Evolutionary conservation across 2,329 filamentous ascomycete genomes (phyloP), one percentile per base, ranked within the genome.

Genomic region (Cercospora sp.): DNA sequence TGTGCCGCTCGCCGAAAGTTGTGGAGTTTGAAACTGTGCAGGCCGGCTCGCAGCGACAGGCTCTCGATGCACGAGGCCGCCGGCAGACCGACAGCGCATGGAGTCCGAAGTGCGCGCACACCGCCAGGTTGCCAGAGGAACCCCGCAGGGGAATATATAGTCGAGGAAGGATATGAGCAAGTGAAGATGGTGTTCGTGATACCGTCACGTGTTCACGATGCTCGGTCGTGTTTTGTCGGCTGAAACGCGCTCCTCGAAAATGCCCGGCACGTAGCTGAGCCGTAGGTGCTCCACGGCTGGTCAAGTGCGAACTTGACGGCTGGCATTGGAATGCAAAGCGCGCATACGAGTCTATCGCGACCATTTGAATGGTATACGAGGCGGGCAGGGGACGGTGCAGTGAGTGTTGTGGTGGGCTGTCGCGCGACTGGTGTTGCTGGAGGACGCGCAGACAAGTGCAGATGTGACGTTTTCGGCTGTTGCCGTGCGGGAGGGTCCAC

Each of bases 1-100:
- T 57, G 61, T 57, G 61, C 61, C 61, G 61, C 61, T 57, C 61
- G 48, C 61, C 61, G 61, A 63, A 63, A 64, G 61, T 57, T 64
- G 61, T 64, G 48, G 61, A 64, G 61, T 64, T 64, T 64, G 61
- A 64, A 64, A 64, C 61, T 57, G 51, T 58, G 42, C 61, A 36
- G 45, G 48, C 61, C 61, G 28, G 18, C n/a, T 57, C 48, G 48
- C 57, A 60, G 63, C 63, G 63, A 65, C 63, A 53, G 57, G 63
- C 63, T 31, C 55, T 53, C 57, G 40, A 60, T 53, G 55, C 42
- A 51, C 53, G 51, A 64, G 40, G 20, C 60, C 60, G 63, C 51
- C 33, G 63, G 45, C 63, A 20, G 63, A 33, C 61, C 61, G 63
- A 65, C 63, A 51, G 57, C 63, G 63, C 63, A 60, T 60, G 2